Evolutionary conservation across 2,329 filamentous ascomycete genomes (phyloP).

Genomic region (Alternaria alternata): DNA sequence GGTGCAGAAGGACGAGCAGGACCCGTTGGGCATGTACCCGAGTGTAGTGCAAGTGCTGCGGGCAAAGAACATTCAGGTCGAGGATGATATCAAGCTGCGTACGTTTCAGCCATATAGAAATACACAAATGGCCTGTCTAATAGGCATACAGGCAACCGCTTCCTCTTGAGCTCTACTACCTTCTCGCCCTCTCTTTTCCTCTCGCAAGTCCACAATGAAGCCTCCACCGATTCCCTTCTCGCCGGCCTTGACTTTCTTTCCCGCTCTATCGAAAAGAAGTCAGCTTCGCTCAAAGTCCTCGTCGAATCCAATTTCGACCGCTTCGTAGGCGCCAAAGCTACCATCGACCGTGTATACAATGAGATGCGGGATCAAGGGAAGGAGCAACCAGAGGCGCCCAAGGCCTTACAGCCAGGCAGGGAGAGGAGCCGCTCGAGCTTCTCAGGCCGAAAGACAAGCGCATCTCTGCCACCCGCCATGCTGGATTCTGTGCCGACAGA

Average conservation of each 20-base stretch:
- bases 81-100: slow-evolving; percentile 83
- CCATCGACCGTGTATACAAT: slow-evolving; percentile 97
- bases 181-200: slow-evolving; percentile 94
- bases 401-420: slow-evolving; percentile 65
- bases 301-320: slow-evolving; percentile 98
- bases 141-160: slow-evolving; percentile 74
- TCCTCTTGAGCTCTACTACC: slow-evolving; percentile 92
- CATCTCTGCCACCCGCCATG: slow-evolving; percentile 38
- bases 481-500: slow-evolving; percentile 54
- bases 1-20: slow-evolving; percentile 89
- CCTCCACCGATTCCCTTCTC: slow-evolving; percentile 81
- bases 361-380: slow-evolving; percentile 85
- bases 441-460: slow-evolving; percentile 57
- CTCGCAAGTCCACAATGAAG: slow-evolving; percentile 87
- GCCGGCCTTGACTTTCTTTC: slow-evolving; percentile 86
- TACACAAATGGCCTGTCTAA: slow-evolving; percentile 15
- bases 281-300: slow-evolving; percentile 91
- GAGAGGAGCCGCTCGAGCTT: slow-evolving; percentile 72
- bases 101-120: slow-evolving; percentile 49
- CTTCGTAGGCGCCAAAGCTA: slow-evolving; percentile 96
- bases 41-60: slow-evolving; percentile 85
- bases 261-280: slow-evolving; percentile 95
- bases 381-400: slow-evolving; percentile 41
- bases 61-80: slow-evolving; percentile 77
- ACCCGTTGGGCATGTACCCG: slow-evolving; percentile 86